Evolutionary conservation across 495 filamentous ascomycete genomes (phyloP).

Genomic region (Neurospora cerealis): DNA sequence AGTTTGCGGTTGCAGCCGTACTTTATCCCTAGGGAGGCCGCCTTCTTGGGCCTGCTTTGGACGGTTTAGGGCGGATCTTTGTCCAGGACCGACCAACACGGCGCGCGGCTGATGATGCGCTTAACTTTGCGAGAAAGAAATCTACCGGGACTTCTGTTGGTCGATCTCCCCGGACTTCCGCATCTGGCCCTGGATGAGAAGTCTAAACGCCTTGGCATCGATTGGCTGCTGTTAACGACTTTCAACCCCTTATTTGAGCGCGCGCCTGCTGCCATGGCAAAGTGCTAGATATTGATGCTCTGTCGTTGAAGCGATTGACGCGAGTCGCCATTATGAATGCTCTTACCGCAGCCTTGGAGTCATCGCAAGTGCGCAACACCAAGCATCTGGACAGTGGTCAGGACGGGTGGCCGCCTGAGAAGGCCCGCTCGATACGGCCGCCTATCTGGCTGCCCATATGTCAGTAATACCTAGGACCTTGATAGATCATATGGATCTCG

Average conservation of each 20-base stretch:
- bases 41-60: neutral
- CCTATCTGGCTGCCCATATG: neutral
- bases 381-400: neutral
- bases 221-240: conserved; percentile 12
- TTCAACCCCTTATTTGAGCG: conserved; percentile 1
- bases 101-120: conserved; percentile 23
- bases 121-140: conserved; percentile 6
- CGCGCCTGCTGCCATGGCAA: conserved; percentile 19
- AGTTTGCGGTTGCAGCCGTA: conserved; percentile 1
- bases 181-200: neutral
- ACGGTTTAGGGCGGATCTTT: neutral
- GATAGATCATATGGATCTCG: neutral
- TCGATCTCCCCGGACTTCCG: conserved; percentile 2
- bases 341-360: neutral
- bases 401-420: neutral
- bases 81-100: conserved; percentile 4
- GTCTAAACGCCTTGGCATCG: neutral
- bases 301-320: neutral
- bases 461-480: neutral
- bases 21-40: conserved; percentile 1
- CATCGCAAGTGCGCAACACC: neutral
- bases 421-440: neutral
- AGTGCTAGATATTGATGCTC: neutral
- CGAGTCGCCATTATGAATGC: neutral
- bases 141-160: conserved; percentile 13